Evolutionary conservation across 2,329 filamentous ascomycete genomes (phyloP).

Genomic region (Furcasterigmium sp.): DNA sequence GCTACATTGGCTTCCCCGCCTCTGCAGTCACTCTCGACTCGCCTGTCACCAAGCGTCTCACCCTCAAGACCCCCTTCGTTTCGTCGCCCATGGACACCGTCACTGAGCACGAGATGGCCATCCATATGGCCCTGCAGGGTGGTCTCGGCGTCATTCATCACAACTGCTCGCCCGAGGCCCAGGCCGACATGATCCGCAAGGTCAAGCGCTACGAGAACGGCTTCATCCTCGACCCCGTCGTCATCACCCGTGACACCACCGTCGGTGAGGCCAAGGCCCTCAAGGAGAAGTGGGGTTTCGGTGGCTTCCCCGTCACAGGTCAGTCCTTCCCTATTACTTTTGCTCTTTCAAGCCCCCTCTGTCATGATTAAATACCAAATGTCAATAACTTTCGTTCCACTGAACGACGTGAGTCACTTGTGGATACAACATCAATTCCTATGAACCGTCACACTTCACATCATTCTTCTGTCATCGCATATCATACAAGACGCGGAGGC

Average conservation of each 20-base stretch:
- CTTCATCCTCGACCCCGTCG: slow-evolving; percentile 94
- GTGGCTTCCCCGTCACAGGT: slow-evolving; percentile 98
- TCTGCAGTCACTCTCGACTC: slow-evolving; percentile 84
- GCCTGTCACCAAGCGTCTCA: slow-evolving; percentile 90
- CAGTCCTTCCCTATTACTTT: slow-evolving; percentile 37
- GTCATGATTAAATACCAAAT: slow-evolving; percentile 75
- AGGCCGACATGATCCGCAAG: slow-evolving; percentile 98
- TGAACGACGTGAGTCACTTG: slow-evolving; percentile 75
- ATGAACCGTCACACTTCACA: slow-evolving; percentile 14
- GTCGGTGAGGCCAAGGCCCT: slow-evolving; percentile 86
- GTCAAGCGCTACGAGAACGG: slow-evolving; percentile 99
- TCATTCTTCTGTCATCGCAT: slow-evolving; percentile 9
- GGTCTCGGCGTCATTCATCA: slow-evolving; percentile 95
- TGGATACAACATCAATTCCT: slow-evolving; percentile 53
- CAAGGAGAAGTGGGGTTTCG: slow-evolving; percentile 98
- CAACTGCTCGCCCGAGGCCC: slow-evolving; percentile 96
- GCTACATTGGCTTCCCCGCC: slow-evolving; percentile 97
- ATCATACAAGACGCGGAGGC: background rate
- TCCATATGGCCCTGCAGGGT: slow-evolving; percentile 88
- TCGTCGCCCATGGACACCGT: slow-evolving; percentile 99
- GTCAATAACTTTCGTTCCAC: slow-evolving; percentile 99
- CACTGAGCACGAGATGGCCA: slow-evolving; percentile 99
- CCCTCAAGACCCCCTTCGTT: slow-evolving; percentile 92
- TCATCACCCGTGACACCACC: slow-evolving; percentile 81
- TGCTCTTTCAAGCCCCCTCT: slow-evolving; percentile 18